Evolutionary conservation across 768 basidiomycete genomes (phyloP).

Genomic region (Boletus tylopilopsis): DNA sequence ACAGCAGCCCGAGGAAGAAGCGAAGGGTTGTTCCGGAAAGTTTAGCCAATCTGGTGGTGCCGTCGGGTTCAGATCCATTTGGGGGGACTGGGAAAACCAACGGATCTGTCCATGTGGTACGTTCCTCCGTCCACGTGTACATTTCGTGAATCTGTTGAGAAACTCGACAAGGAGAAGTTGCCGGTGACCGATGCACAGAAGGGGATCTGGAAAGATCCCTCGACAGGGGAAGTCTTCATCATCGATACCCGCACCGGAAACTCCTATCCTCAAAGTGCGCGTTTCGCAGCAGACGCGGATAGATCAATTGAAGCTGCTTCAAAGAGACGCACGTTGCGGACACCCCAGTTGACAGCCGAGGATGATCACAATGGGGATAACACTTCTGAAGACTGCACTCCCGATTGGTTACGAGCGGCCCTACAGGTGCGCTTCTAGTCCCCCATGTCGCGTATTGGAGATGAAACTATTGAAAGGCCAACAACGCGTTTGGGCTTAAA

Average conservation of each 20-base stretch:
- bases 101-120: conserved; percentile 19
- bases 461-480: conserved; percentile 39
- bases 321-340: conserved; percentile 15
- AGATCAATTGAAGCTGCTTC: conserved; percentile 5
- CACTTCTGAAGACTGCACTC: conserved; percentile 31
- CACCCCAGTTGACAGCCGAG: conserved; percentile 4
- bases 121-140: conserved; percentile 8
- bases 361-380: conserved; percentile 1
- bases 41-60: conserved; percentile 3
- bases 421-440: conserved; percentile 43
- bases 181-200: conserved; percentile 30
- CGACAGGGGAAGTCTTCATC: conserved; percentile 53
- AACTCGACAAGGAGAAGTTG: conserved; percentile 11
- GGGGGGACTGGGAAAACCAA: conserved; percentile 8
- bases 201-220: conserved; percentile 58
- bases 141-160: conserved; percentile 6
- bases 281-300: conserved; percentile 5
- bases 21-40: conserved; percentile 37
- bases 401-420: conserved; percentile 63
- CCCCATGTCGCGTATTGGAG: conserved; percentile 3
- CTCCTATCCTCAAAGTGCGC: conserved; percentile 41
- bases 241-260: conserved; percentile 70
- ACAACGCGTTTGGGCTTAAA: conserved; percentile 48
- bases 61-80: conserved; percentile 1
- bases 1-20: conserved; percentile 47